Evolutionary conservation across 2,329 filamentous ascomycete species (phyloP), one percentile per base, ranked within the genome.

Genomic region (Penicillium expansum): DNA sequence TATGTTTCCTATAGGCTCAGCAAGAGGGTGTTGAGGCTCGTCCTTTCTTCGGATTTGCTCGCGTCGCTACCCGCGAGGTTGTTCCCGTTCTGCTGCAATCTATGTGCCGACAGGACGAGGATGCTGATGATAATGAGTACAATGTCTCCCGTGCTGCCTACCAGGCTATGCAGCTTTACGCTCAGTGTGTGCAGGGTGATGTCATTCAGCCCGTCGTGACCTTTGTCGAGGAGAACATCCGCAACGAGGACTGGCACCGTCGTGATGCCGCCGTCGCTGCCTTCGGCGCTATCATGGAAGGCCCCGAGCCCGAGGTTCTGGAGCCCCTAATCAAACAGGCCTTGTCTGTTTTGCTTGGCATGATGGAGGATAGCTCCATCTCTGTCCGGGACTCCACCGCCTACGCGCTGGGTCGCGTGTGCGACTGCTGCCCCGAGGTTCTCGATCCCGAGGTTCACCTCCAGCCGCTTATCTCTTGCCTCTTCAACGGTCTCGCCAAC

Each of bases 231-330:
- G 82, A 84, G 69, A 92, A 97, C 78, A 84, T 99, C 49, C 88
- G 92, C 63, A 85, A 86, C 58, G 91, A 96, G 55, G 91, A 97
- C 76, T 99, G 94, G 94, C 92, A 95, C 74, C 85, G 87, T 74
- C 87, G 94, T 67, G 94, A 99, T 79, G 94, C 94, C 52, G 92
- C 94, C 49, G 94, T 99, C 32, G 96, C 94, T 58, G 92, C 94
- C 18, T 97, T 99, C 67, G 94, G 94, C 62, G 94, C 92, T 64
- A 97, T 99, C 68, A 97, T 99, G 92, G 94, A 99, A 72, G 94
- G 94, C 27, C 94, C 94, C 1, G 94, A 97, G 57, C 90, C 96
- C 76, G 91, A 90, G 78, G 86, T 93, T 48, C 81, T 99, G 51
- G 91, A 96, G 69, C 92, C 93, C 55, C 89, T 99, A 55, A 91